Conservation (phyloP, 768 basidiomycete species). For the Multifurca ochricompacta region DNA sequence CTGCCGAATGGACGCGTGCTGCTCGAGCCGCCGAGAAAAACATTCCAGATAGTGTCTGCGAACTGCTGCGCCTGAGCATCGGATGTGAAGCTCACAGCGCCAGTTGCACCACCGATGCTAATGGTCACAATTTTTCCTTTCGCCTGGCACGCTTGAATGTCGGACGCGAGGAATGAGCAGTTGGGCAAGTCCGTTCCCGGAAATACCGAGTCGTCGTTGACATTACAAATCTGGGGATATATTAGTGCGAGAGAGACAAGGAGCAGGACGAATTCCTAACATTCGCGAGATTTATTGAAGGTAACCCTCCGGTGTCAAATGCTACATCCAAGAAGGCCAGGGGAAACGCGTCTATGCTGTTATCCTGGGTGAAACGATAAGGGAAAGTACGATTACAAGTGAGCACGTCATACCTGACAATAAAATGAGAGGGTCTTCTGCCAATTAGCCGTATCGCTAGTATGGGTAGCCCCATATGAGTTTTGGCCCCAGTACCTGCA, state of each 20-base stretch:
- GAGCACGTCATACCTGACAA: slow-evolving; percentile 36
- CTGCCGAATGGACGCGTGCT: slow-evolving; percentile 60
- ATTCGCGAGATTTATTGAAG: slow-evolving; percentile 54
- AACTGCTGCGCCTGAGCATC: slow-evolving; percentile 51
- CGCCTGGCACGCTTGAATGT: slow-evolving; percentile 56
- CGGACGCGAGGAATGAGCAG: slow-evolving; percentile 50
- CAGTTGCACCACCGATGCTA: slow-evolving; percentile 40
- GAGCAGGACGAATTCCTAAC: slow-evolving; percentile 27
- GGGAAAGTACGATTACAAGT: neutral
- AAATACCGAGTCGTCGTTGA: slow-evolving; percentile 46
- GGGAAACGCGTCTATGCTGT: slow-evolving; percentile 50
- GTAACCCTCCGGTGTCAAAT: slow-evolving; percentile 49
- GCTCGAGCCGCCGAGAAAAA: slow-evolving; percentile 60
- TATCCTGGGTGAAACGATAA: slow-evolving; percentile 33
- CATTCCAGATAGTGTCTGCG: slow-evolving; percentile 62
- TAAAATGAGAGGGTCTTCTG: slow-evolving; percentile 45
- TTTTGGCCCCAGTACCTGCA: slow-evolving; percentile 51
- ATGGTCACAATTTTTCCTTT: slow-evolving; percentile 34
- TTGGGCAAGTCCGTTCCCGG: slow-evolving; percentile 55
- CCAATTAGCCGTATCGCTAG: slow-evolving; percentile 34
- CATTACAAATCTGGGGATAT: slow-evolving; percentile 53
- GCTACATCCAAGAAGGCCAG: slow-evolving; percentile 53
- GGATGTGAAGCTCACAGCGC: slow-evolving; percentile 50
- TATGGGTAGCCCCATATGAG: slow-evolving; percentile 46
- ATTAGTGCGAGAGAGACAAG: neutral